These are phyloP conservation scores for Aspergillus nomiae DNA, from an alignment of 2,329 filamentous ascomycete genomes.

Conservation along the genomic window DNA sequence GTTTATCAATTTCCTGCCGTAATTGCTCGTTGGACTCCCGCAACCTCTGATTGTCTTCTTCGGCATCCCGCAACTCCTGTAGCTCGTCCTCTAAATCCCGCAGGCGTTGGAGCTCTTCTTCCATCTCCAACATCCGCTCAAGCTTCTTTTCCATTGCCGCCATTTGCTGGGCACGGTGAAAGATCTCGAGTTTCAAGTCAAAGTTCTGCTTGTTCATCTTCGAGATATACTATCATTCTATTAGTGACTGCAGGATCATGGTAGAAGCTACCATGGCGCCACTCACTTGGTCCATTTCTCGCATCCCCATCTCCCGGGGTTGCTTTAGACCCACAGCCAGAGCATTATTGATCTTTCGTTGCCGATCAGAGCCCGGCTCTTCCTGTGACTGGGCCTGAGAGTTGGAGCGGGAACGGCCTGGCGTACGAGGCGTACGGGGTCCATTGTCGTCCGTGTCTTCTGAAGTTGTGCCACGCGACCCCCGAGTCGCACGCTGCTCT, in stretches of 20 bases:
- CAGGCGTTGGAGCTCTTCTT: constrained; percentile 37
- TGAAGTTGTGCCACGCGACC: constrained; percentile 27
- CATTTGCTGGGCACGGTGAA: constrained; percentile 43
- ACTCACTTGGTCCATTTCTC: constrained; percentile 46
- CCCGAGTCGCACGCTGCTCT: constrained; percentile 43
- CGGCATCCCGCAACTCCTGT: constrained; percentile 37
- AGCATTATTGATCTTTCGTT: constrained; percentile 32
- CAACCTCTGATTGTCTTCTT: constrained; percentile 39
- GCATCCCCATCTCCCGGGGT: constrained; percentile 44
- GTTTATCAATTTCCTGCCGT: constrained; percentile 39
- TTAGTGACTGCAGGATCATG: background rate
- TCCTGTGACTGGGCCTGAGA: constrained; percentile 30
- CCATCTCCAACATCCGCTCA: constrained; percentile 39
- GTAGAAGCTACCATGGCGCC: background rate
- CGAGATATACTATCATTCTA: constrained; percentile 41
- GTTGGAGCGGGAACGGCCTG: constrained; percentile 24
- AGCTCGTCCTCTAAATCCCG: constrained; percentile 36
- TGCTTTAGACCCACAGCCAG: constrained; percentile 34
- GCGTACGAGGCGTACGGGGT: constrained; percentile 30
- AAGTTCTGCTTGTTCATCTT: constrained; percentile 48
- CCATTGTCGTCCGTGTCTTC: constrained; percentile 27
- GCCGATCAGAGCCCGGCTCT: constrained; percentile 38
- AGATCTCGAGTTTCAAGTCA: constrained; percentile 46
- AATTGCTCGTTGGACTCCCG: constrained; percentile 42
- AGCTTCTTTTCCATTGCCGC: constrained; percentile 38